Conservation (phyloP, 805 yeast species). For the Pichia manshurica region DNA sequence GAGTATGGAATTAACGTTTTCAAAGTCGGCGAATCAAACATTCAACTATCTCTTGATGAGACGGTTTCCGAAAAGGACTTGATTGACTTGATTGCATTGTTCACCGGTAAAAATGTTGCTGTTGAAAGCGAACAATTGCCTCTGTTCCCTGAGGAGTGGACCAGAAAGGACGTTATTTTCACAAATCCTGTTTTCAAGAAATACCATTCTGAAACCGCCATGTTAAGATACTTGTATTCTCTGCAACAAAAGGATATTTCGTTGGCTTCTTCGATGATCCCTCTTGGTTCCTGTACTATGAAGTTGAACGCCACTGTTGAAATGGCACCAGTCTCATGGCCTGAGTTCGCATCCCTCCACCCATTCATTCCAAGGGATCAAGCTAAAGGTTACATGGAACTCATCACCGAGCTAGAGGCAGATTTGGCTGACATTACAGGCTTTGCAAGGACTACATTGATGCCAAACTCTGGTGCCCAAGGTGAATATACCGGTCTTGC, state of each 20-base stretch:
- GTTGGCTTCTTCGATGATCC: constrained; percentile 93
- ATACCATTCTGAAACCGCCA: constrained; percentile 91
- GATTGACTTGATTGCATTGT: constrained; percentile 48
- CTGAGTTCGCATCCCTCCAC: constrained; percentile 81
- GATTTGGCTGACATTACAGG: constrained; percentile 93
- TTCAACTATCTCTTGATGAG: constrained; percentile 88
- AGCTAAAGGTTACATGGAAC: constrained; percentile 77
- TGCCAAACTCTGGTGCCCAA: constrained; percentile 98
- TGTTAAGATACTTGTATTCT: constrained; percentile 82
- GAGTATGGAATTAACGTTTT: constrained; percentile 69
- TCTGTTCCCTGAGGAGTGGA: constrained; percentile 40
- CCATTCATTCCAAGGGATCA: constrained; percentile 91
- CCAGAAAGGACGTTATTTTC: constrained; percentile 56
- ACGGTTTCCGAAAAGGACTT: constrained; percentile 66
- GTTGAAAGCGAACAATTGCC: constrained; percentile 36
- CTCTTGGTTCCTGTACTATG: constrained; percentile 98
- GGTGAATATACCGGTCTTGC: constrained; percentile 95
- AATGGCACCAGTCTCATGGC: constrained; percentile 93
- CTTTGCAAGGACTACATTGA: constrained; percentile 80
- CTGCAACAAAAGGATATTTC: constrained; percentile 87
- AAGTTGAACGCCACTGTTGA: constrained; percentile 92
- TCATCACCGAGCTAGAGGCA: constrained; percentile 68
- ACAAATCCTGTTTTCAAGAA: constrained; percentile 74
- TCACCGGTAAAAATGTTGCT: constrained; percentile 39
- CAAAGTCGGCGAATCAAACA: constrained; percentile 53